A percentile compares a stretch with the other conserved stretches of the same genome.
These are phyloP conservation scores for Fusarium aywerte DNA, from an alignment of 2,329 filamentous ascomycete genomes.

Conservation along the genomic window DNA sequence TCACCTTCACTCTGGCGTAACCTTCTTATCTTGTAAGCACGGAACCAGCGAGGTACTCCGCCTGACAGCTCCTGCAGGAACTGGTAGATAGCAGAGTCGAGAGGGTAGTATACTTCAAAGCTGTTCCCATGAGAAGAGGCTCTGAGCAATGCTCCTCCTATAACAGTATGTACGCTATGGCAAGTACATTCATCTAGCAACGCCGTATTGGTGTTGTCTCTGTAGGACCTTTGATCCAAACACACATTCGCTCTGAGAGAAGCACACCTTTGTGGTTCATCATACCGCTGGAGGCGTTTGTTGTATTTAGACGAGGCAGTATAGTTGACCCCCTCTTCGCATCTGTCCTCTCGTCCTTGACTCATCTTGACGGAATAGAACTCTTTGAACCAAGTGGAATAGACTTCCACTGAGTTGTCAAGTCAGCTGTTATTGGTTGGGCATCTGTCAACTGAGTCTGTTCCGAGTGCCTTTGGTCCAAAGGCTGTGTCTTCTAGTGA, in stretches of 20 bases:
- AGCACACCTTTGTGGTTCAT: background rate
- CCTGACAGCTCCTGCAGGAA: too few relatives aligned
- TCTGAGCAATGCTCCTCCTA: too few relatives aligned
- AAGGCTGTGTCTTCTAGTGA: background rate
- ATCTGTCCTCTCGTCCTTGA: background rate
- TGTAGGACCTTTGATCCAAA: too few relatives aligned
- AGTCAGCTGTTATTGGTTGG: background rate
- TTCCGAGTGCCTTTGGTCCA: background rate
- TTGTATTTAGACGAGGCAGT: background rate
- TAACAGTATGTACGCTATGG: too few relatives aligned
- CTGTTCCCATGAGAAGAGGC: too few relatives aligned
- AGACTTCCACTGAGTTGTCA: background rate
- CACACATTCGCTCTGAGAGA: background rate
- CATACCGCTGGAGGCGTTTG: background rate
- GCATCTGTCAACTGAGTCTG: background rate
- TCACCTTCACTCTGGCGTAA: too few relatives aligned
- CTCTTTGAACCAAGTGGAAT: background rate
- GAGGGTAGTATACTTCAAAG: too few relatives aligned
- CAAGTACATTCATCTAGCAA: too few relatives aligned
- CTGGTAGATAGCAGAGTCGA: too few relatives aligned
- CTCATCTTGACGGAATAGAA: background rate
- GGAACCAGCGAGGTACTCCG: too few relatives aligned
- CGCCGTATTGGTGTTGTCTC: too few relatives aligned
- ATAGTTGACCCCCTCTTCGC: background rate
- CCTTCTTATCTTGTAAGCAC: too few relatives aligned